Evolutionary conservation across 768 basidiomycete species (phyloP), one percentile per base, ranked within the genome.

Genomic region (Macrolepiota albuminosa): DNA sequence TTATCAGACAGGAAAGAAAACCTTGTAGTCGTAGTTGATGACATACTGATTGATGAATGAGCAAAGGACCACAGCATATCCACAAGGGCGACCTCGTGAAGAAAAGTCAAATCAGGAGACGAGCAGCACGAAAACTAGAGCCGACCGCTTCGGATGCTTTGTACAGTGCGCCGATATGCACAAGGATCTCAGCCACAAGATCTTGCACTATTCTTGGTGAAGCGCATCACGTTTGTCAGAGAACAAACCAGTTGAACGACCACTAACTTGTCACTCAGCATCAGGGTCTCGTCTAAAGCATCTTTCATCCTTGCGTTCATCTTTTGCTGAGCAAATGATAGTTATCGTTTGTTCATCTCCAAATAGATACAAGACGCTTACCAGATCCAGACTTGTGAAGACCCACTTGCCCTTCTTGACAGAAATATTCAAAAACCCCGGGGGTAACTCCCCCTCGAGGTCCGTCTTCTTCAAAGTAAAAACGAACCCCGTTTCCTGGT

Each of bases 61-160:
- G 95, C 87, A 69, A 95, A 96, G 5, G 91, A 86, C 83, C 89
- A 89, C 3, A 98, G 72, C 79, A 98, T 88, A 68, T 99, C 97
- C 1, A 96, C 73, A 57, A 94, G 75, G 0, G 95, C 93, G 21
- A 97, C 81, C 93, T 94, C 50, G 51, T 24, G 29, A 16, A 2
- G 13, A 31, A 53, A 51, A 34, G 26, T 18, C n/a, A 34, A 13
- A 64, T 37, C 6, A 18, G 8, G 8, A 36, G 8, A 37, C 11
- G 18, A 54, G 24, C 6, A 1, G 16, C 46, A 50, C 5, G 56
- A 14, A n/a, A 11, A 51, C 13, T 24, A 18, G n/a, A 68, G 3
- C 77, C 56, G 63, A 93, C 91, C 26, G 93, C 93, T 76, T 98
- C 97, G 0, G 93, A 91, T 7, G 90, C 89, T 60, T 91, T 89